phyloP scores from a whole-genome alignment of 2,329 filamentous ascomycete species.

The Aspergillus felis region DNA sequence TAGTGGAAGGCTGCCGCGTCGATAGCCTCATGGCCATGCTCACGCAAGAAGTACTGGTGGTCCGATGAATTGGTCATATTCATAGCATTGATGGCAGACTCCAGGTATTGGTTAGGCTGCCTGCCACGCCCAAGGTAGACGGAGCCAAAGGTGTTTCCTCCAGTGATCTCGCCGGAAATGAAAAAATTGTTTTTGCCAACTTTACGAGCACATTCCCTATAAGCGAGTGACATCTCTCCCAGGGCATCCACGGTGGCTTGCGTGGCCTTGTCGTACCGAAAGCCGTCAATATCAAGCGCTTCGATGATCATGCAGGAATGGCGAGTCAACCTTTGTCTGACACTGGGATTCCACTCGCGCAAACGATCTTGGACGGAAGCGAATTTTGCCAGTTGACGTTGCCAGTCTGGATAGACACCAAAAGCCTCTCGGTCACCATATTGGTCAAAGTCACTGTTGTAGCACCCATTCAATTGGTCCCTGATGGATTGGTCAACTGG shows the following conservation, averaged over 20 bases:
- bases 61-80: conserved; percentile 43
- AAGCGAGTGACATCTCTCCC: conserved; percentile 54
- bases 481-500: conserved; percentile 47
- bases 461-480: conserved; percentile 51
- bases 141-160: conserved; percentile 57
- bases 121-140: conserved; percentile 61
- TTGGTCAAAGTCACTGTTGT: conserved; percentile 62
- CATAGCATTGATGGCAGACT: conserved; percentile 48
- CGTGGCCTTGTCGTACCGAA: conserved; percentile 64
- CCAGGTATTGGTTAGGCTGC: conserved; percentile 51
- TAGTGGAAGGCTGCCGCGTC: conserved; percentile 63
- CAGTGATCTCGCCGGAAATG: conserved; percentile 61
- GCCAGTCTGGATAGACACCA: conserved; percentile 60
- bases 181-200: conserved; percentile 62
- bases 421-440: conserved; percentile 63
- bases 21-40: conserved; percentile 50
- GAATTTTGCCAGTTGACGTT: conserved; percentile 63
- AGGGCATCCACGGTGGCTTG: conserved; percentile 61
- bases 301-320: conserved; percentile 62
- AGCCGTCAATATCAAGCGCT: conserved; percentile 63
- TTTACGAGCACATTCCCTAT: conserved; percentile 55
- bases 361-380: conserved; percentile 64
- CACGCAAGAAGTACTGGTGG: conserved; percentile 50
- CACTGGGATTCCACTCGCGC: conserved; percentile 59
- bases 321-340: conserved; percentile 54